Evolutionary conservation across 164 flowering plant species (phyloP), one percentile per base, ranked within the genome.

Genomic region (Cinnamomum chago): DNA sequence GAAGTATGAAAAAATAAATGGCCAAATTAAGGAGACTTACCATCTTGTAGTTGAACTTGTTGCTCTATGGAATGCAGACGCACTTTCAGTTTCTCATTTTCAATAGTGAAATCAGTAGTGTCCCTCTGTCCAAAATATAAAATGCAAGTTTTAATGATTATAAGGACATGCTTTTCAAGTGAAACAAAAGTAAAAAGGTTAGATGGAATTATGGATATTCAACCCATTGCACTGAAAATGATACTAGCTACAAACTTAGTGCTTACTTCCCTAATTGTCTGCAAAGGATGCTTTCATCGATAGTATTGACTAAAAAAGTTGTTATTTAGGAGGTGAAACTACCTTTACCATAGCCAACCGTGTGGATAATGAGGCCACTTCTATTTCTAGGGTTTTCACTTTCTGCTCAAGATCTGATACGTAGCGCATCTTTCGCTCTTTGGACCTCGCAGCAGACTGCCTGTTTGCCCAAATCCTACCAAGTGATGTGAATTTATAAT

Each of bases 11-110:
- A 52, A 3, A 52, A 52, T 14, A 12, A 52, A 52, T 52, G 11
- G 58, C 58, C 58, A 28, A 28, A 28, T 28, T 18, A 52, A 18
- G 15, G 17, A 52, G 58, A 18, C 87, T 85, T 81, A 95, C 99
- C 98, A 82, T 95, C 99, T 84, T 95, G 99, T 81, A 95, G 81
- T 82, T 93, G 89, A 80, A 91, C 96, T 81, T 95, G 98, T 76
- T 92, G 99, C 89, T 95, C 99, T 92, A 92, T 87, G 64, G 94
- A 87, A 71, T 90, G 96, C 87, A 95, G 75, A 2, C 97, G 96
- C 83, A 95, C 78, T 72, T 93, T 95, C 82, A 95, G 79, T 74
- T 93, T 97, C 84, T 82, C 89, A 79, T 95, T 95, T 84, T 95
- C 99, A 80, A 87, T 84, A 62, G 85, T 88, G 79, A 93, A 84